A percentile compares a stretch with the other conserved stretches of the same genome.
Conservation (phyloP, 192 early-diverging fungal species). For the Coemansia erecta region DNA sequence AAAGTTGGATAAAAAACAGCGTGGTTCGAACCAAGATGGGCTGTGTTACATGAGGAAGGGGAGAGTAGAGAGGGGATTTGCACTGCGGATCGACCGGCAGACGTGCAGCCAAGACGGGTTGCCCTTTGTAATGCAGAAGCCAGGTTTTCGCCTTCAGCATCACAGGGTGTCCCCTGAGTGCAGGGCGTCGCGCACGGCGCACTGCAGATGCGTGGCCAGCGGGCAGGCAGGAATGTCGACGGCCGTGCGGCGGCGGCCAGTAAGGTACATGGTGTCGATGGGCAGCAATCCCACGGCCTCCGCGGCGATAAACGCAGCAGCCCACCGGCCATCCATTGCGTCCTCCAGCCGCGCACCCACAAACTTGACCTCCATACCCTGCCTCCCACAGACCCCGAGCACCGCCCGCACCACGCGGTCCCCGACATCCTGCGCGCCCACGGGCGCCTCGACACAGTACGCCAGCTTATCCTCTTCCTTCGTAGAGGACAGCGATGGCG, state of each 20-base stretch:
- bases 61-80: too few relatives aligned
- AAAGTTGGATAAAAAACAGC: too few relatives aligned
- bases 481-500: background rate
- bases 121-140: too few relatives aligned
- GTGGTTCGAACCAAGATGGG: too few relatives aligned
- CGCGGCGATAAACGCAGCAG: conserved; percentile 34
- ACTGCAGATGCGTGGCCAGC: conserved; percentile 23
- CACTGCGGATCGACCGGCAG: too few relatives aligned
- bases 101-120: too few relatives aligned
- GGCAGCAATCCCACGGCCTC: conserved; percentile 23
- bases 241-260: conserved; percentile 18
- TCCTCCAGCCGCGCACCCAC: conserved; percentile 22
- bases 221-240: conserved; percentile 28
- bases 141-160: too few relatives aligned
- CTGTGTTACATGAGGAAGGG: too few relatives aligned
- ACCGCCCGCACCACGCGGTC: conserved; percentile 12
- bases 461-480: conserved; percentile 7
- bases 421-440: conserved; percentile 29
- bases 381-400: conserved; percentile 17
- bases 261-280: conserved; percentile 42
- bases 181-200: background rate
- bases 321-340: conserved; percentile 18
- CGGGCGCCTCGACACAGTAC: too few relatives aligned
- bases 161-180: too few relatives aligned
- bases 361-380: conserved; percentile 28